These are phyloP conservation scores for Rhizopogon salebrosus DNA, from an alignment of 768 basidiomycete genomes.

Conservation along the genomic window DNA sequence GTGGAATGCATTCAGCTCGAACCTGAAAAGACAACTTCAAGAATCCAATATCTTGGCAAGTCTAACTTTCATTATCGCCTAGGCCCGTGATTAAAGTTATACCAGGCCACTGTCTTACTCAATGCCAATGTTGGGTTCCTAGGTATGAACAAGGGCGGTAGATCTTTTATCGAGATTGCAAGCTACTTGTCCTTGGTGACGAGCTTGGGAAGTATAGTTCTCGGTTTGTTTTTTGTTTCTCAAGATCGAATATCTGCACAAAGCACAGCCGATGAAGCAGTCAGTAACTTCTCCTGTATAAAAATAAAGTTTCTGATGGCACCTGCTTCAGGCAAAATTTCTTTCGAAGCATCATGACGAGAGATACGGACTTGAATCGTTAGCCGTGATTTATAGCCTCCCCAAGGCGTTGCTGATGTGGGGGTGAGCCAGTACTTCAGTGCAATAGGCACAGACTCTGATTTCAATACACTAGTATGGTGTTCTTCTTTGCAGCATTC, in stretches of 20 bases:
- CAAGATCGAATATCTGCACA: constrained; percentile 32
- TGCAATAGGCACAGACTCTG: neutral
- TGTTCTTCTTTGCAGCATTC: constrained; percentile 10
- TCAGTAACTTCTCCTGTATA: constrained; percentile 19
- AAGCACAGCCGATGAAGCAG: constrained; percentile 28
- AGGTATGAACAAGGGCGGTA: constrained; percentile 33
- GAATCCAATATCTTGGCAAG: constrained; percentile 49
- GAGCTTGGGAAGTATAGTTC: constrained; percentile 37
- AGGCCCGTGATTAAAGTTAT: neutral
- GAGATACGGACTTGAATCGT: constrained; percentile 39
- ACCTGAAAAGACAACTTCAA: constrained; percentile 44
- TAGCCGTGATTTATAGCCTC: constrained; percentile 50
- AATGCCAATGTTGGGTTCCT: constrained; percentile 57
- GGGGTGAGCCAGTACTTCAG: constrained; percentile 36
- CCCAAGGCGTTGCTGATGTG: constrained; percentile 55
- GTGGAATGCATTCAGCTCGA: constrained; percentile 41
- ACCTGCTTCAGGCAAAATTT: constrained; percentile 4
- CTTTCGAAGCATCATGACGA: constrained; percentile 16
- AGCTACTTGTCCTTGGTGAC: constrained; percentile 39
- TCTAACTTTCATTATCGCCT: neutral
- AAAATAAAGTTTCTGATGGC: neutral
- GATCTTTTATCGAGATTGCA: constrained; percentile 29
- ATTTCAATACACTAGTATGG: constrained; percentile 4
- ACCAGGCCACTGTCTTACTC: constrained; percentile 50
- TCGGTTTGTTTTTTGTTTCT: constrained; percentile 39